Evolutionary conservation across 2,329 filamentous ascomycete genomes (phyloP), one percentile per base, ranked within the genome.

Genomic region (Thelonectria blattea): DNA sequence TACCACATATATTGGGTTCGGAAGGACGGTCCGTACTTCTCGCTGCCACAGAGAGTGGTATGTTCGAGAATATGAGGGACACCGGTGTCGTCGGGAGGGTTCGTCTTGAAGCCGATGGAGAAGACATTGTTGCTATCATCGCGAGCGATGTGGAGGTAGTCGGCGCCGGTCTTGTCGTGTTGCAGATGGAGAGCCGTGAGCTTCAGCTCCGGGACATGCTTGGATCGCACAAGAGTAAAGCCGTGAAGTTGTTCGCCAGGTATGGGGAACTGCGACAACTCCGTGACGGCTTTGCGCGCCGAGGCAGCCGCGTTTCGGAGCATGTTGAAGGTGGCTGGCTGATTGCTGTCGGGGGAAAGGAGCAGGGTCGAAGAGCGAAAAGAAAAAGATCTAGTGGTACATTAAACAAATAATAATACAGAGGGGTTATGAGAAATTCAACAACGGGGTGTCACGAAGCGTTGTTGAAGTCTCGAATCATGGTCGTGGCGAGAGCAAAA

Each of bases 81-180:
- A 52, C 95, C 95, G 0, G 95, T 98, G 72, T 95, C 93, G 78
- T 99, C 93, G 9, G 93, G 93, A 17, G 95, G 95, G 74, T 98
- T 98, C 22, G 95, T 99, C 85, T 97, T 97, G 87, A 99, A 99
- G 53, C 93, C 95, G 72, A 99, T 96, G 39, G 93, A 96, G 79
- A 99, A 99, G 74, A 98, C 95, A 91, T 99, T 99, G 81, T 99
- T 99, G 81, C 90, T 91, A 74, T 99, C 95, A 59, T 98, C 93
- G 69, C 94, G 85, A 15, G 93, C 94, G 70, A 99, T 90, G 78
- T 99, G 95, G 48, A 99, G 84, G 74, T 98, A 97, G 68, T 99
- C 92, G 65, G 95, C 95, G 61, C 93, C 92, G 0, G 95, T 99
- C 81, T 93, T 93, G 79, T 98, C 91, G 75, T 99, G 95, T 72